phyloP scores from a whole-genome alignment of 148 eudicot species.

The Rhododendron griersonianum region DNA sequence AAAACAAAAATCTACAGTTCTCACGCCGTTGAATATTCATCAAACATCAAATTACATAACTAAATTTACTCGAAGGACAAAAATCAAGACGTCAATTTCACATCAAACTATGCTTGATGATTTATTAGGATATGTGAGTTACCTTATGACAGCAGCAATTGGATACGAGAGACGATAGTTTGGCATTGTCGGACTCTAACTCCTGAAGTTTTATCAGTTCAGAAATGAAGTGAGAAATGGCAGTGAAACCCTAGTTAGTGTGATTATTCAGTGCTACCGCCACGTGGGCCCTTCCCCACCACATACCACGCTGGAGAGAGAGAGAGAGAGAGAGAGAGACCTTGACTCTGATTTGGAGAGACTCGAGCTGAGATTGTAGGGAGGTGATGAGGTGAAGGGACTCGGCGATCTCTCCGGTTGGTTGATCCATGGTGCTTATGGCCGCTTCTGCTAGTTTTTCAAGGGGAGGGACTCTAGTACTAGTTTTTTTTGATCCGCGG shows the following conservation, averaged over 20 bases:
- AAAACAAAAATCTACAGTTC: neutral
- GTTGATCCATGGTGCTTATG: neutral
- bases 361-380: slow-evolving; percentile 19
- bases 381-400: neutral
- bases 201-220: slow-evolving; percentile 28
- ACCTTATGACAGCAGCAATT: slow-evolving; percentile 63
- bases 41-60: neutral
- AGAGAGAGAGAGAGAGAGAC: slow-evolving; percentile 13
- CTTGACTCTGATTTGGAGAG: slow-evolving; percentile 30
- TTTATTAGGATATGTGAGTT: neutral
- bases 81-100: neutral
- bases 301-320: neutral
- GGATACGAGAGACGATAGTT: slow-evolving; percentile 42
- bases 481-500: no score
- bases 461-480: no score
- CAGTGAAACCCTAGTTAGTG: neutral
- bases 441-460: neutral
- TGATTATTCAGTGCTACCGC: neutral
- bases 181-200: slow-evolving; percentile 56
- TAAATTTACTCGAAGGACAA: neutral
- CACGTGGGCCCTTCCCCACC: neutral
- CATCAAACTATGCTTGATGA: neutral
- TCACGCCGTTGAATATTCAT: neutral
- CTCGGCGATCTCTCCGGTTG: neutral
- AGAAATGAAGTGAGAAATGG: neutral